Conservation (phyloP, 2,329 filamentous ascomycete genomes). For the Colletotrichum gigasporum region DNA sequence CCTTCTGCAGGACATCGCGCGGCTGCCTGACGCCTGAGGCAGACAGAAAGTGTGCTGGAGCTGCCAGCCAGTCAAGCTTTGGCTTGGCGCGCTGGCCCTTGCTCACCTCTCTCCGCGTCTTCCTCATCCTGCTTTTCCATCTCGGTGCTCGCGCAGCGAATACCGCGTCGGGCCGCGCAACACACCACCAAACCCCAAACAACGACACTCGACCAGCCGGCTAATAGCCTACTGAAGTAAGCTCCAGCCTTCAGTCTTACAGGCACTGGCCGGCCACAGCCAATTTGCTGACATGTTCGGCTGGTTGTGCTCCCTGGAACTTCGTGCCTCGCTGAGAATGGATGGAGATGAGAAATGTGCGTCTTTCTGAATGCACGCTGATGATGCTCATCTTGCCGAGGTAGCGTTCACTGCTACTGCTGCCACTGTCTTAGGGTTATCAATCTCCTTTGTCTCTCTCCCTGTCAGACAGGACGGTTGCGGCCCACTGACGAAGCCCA, state of each 20-base stretch:
- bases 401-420: constrained; percentile 10
- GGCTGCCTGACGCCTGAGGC: neutral
- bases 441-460: constrained; percentile 26
- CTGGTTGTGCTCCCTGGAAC: neutral
- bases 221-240: too few species aligned
- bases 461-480: constrained; percentile 18
- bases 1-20: neutral
- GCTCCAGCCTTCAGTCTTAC: too few species aligned
- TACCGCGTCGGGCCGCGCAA: constrained; percentile 15
- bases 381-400: neutral
- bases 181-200: neutral
- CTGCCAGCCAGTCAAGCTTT: constrained; percentile 9
- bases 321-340: constrained; percentile 15
- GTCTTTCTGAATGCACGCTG: constrained; percentile 20
- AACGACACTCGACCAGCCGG: neutral
- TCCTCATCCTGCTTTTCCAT: neutral
- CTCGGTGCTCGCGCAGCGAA: neutral
- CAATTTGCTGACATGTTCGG: constrained; percentile 8
- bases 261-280: neutral
- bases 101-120: neutral
- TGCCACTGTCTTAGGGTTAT: constrained; percentile 17
- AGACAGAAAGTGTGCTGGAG: neutral
- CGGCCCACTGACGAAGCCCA: neutral
- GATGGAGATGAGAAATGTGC: constrained; percentile 18
- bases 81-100: constrained; percentile 3